phyloP scores from a whole-genome alignment of 768 basidiomycete species.

The Phaeolepiota aurea region DNA sequence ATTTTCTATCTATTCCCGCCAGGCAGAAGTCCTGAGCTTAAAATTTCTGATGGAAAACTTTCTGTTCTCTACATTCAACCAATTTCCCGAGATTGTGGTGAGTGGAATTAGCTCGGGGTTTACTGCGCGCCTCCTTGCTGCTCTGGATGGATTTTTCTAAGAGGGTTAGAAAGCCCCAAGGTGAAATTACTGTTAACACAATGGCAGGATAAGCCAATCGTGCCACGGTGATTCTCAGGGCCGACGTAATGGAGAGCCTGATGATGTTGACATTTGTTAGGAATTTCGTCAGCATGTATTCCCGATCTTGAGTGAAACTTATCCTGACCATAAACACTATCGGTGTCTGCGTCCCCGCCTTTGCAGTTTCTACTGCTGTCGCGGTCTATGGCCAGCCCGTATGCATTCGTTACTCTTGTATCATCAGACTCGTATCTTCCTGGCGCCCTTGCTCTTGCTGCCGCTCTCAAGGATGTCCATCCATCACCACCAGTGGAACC shows the following conservation, averaged over 20 bases:
- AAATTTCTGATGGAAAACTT: no score
- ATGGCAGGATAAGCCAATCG: no score
- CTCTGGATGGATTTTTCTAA: no score
- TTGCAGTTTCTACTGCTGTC: conserved; percentile 14
- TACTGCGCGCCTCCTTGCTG: no score
- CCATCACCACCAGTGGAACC: conserved; percentile 45
- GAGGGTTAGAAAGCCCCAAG: no score
- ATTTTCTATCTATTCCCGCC: no score
- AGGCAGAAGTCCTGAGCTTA: no score
- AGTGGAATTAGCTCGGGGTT: no score
- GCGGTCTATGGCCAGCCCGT: conserved; percentile 50
- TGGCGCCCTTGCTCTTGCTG: conserved; percentile 81
- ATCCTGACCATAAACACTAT: conserved; percentile 5
- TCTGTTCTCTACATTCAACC: no score
- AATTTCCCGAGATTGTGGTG: no score
- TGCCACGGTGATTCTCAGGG: no score
- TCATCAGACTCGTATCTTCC: conserved; percentile 91
- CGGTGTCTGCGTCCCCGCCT: conserved; percentile 11
- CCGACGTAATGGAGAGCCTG: background rate
- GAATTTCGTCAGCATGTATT: conserved; percentile 9
- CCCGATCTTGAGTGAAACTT: conserved; percentile 8
- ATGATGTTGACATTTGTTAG: conserved; percentile 22
- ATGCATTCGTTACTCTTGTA: conserved; percentile 87
- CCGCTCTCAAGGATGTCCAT: conserved; percentile 79
- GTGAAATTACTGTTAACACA: no score